A percentile compares a stretch with the other conserved stretches of the same genome.
Conservation (phyloP, 2,329 filamentous ascomycete genomes). For the Sporothrix pallida region DNA sequence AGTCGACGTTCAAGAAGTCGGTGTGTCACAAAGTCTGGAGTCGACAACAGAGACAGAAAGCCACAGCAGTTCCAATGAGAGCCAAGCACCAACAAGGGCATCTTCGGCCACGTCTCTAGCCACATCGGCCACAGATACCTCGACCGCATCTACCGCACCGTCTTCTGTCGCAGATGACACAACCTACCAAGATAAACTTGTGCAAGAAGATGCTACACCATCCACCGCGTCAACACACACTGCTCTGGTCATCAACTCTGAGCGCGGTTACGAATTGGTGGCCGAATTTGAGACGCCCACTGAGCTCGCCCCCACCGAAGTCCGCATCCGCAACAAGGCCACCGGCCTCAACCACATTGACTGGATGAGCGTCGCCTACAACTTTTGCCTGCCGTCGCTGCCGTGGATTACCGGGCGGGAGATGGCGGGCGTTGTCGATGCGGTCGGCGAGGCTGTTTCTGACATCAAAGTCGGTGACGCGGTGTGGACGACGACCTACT, state of each 20-base stretch:
- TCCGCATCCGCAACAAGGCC: constrained; percentile 45
- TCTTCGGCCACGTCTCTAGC: constrained; percentile 11
- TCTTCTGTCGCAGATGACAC: constrained; percentile 5
- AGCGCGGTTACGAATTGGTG: constrained; percentile 19
- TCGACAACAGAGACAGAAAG: neutral
- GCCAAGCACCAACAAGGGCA: constrained; percentile 13
- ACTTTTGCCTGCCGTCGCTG: constrained; percentile 49
- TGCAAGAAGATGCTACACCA: neutral
- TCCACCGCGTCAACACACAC: neutral
- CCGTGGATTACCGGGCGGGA: constrained; percentile 37
- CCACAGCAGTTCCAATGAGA: constrained; percentile 4
- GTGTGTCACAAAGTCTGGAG: neutral
- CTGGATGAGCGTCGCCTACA: constrained; percentile 51
- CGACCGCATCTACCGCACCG: neutral
- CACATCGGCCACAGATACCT: neutral
- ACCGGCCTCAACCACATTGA: constrained; percentile 49
- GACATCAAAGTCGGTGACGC: constrained; percentile 38
- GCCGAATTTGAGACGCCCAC: constrained; percentile 13
- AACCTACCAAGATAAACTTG: neutral
- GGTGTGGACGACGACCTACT: constrained; percentile 48
- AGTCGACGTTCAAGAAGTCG: neutral
- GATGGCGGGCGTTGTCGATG: constrained; percentile 37
- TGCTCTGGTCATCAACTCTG: constrained; percentile 17
- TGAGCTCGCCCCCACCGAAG: constrained; percentile 38
- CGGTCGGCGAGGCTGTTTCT: constrained; percentile 22